Conservation (phyloP, 805 yeast genomes). For the Yamadazyma sp. region DNA sequence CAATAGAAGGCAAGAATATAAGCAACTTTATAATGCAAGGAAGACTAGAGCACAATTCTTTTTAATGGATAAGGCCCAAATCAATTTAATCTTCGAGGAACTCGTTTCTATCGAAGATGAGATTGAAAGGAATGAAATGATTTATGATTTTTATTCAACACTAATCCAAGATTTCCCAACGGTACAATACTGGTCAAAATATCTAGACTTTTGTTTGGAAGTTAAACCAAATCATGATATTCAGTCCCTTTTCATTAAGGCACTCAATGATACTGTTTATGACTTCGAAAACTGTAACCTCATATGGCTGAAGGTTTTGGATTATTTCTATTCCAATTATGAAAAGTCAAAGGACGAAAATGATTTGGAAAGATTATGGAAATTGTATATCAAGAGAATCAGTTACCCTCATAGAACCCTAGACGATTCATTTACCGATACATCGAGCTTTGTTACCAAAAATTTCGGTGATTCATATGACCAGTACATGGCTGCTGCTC, state of each 20-base stretch:
- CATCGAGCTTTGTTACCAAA: constrained; percentile 39
- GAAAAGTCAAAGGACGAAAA: constrained; percentile 9
- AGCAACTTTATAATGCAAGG: constrained; percentile 3
- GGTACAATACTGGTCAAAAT: constrained; percentile 19
- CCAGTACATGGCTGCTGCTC: constrained; percentile 33
- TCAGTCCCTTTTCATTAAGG: constrained; percentile 14
- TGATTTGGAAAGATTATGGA: constrained; percentile 17
- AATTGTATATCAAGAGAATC: constrained; percentile 29
- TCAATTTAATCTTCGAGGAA: constrained; percentile 19
- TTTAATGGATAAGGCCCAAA: constrained; percentile 9
- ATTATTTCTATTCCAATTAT: constrained; percentile 6
- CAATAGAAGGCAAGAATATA: constrained; percentile 1
- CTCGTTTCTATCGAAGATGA: constrained; percentile 13
- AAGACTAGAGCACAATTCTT: constrained; percentile 9
- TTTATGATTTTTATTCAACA: constrained; percentile 15
- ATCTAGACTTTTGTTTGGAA: constrained; percentile 13
- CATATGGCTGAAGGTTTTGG: constrained; percentile 11
- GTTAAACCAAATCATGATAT: constrained; percentile 6
- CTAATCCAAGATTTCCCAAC: constrained; percentile 20
- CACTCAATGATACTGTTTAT: constrained; percentile 20
- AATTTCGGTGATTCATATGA: constrained; percentile 27
- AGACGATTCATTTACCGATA: constrained; percentile 37
- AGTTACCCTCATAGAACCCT: constrained; percentile 38
- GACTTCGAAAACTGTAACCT: constrained; percentile 19
- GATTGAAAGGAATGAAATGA: constrained; percentile 2